phyloP scores from a whole-genome alignment of 1,284 basidiomycete species.

The Ustilago loliicola region DNA sequence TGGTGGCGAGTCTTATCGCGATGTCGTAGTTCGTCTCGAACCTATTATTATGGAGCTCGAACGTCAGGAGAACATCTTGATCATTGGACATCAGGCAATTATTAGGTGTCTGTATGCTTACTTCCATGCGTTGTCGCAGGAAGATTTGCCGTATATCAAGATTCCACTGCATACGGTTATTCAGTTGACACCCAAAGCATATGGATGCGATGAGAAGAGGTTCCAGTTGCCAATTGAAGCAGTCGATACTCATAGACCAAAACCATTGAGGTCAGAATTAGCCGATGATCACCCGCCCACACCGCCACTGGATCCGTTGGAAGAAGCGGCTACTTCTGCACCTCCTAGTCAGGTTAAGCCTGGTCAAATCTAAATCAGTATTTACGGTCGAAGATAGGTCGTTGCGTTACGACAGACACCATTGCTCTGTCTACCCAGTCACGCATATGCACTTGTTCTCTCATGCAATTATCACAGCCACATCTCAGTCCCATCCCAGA shows the following conservation, averaged over 20 bases:
- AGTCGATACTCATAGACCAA: conserved; percentile 67
- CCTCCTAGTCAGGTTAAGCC: conserved; percentile 47
- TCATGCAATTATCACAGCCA: conserved; percentile 15
- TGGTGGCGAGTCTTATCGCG: conserved; percentile 93
- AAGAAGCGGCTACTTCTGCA: conserved; percentile 43
- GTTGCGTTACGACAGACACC: background rate
- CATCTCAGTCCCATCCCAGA: background rate
- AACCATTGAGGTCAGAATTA: conserved; percentile 42
- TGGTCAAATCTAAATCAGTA: background rate
- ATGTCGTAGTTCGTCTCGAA: conserved; percentile 90
- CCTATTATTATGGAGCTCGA: conserved; percentile 99
- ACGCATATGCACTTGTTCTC: background rate
- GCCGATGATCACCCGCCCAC: conserved; percentile 47
- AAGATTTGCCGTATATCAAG: conserved; percentile 96
- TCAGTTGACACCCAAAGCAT: conserved; percentile 96
- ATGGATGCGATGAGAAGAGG: conserved; percentile 97
- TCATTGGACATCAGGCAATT: conserved; percentile 90
- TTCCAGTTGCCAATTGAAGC: conserved; percentile 72
- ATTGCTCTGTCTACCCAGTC: background rate
- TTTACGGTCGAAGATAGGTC: too few relatives aligned
- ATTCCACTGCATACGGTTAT: conserved; percentile 90
- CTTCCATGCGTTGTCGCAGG: conserved; percentile 91
- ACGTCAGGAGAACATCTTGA: conserved; percentile 94
- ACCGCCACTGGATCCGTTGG: conserved; percentile 47
- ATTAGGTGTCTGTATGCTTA: conserved; percentile 79